phyloP scores from a whole-genome alignment of 768 basidiomycete genomes.

The Tylopilus intermedius region DNA sequence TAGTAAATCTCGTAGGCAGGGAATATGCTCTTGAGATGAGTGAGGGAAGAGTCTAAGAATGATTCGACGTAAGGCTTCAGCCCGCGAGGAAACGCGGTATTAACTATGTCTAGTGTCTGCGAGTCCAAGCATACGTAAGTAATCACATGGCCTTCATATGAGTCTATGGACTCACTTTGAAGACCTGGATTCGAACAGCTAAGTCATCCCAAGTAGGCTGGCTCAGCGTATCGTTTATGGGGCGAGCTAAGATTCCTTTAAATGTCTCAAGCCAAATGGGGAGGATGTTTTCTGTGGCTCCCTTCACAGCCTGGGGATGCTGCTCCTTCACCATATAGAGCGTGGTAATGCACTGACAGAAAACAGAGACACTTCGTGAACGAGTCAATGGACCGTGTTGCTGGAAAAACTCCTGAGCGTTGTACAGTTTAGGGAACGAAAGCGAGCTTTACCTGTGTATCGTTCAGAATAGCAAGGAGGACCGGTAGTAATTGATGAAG shows the following conservation, averaged over 20 bases:
- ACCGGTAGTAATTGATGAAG: constrained; percentile 86
- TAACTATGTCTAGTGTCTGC: constrained; percentile 75
- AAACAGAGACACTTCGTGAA: constrained; percentile 80
- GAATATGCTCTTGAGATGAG: constrained; percentile 55
- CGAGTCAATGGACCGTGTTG: constrained; percentile 77
- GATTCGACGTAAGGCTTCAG: constrained; percentile 59
- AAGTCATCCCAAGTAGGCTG: constrained; percentile 76
- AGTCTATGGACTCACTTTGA: constrained; percentile 51
- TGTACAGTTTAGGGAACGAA: not conserved
- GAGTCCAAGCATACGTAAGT: constrained; percentile 1
- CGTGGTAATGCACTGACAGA: constrained; percentile 83
- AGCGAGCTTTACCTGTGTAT: constrained; percentile 50
- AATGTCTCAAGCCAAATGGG: constrained; percentile 93
- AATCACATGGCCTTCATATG: not conserved
- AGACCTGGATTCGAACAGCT: constrained; percentile 75
- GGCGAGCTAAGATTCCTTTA: constrained; percentile 64
- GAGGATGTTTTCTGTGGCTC: constrained; percentile 73
- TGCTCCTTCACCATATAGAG: constrained; percentile 95
- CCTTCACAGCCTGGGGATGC: constrained; percentile 80
- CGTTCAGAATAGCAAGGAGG: constrained; percentile 73
- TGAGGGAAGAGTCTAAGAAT: constrained; percentile 53
- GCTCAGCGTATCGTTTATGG: constrained; percentile 54
- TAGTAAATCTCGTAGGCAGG: constrained; percentile 61
- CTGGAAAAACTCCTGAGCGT: constrained; percentile 28
- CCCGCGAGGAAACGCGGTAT: constrained; percentile 75